Conservation (phyloP, 257 asterid genomes). For the Jasminum sambac region DNA sequence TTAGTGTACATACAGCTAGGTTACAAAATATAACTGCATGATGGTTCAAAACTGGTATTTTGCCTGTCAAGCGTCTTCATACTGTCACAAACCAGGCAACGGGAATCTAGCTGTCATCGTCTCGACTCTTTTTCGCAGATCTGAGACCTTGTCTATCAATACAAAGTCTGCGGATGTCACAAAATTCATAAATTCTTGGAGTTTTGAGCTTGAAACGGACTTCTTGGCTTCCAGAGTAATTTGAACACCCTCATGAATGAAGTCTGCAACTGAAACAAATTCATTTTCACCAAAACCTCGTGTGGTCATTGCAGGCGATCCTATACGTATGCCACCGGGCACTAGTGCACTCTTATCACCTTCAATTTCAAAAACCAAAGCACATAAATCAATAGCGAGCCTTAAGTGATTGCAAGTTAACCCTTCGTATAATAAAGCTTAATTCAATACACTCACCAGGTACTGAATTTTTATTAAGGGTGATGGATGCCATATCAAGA, state of each 20-base stretch:
- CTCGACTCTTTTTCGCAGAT: slow-evolving; percentile 54
- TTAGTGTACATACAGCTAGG: too few relatives aligned
- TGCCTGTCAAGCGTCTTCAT: too few relatives aligned
- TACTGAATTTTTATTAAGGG: slow-evolving; percentile 89
- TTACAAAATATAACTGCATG: too few relatives aligned
- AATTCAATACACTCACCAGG: slow-evolving; percentile 55
- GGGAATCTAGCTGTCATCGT: slow-evolving; percentile 79
- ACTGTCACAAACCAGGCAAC: slow-evolving; percentile 75
- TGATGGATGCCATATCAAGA: slow-evolving; percentile 92
- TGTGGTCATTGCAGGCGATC: slow-evolving; percentile 94
- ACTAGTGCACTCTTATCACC: slow-evolving; percentile 93
- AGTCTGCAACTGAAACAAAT: slow-evolving; percentile 64
- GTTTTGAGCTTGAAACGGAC: slow-evolving; percentile 62
- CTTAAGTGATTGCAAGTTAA: not conserved
- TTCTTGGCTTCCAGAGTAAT: slow-evolving; percentile 74
- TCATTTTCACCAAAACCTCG: slow-evolving; percentile 74
- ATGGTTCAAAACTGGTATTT: too few relatives aligned
- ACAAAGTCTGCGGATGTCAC: slow-evolving; percentile 64
- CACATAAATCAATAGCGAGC: not conserved
- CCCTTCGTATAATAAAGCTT: not conserved
- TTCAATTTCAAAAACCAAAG: slow-evolving; percentile 20
- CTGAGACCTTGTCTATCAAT: slow-evolving; percentile 48
- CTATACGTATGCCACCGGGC: slow-evolving; percentile 95
- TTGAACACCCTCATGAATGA: slow-evolving; percentile 87
- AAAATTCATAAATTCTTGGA: slow-evolving; percentile 75